Percentiles rank a stretch among this genome's conserved stretches.
Evolutionary conservation across 805 yeast species (phyloP).

Genomic region (Ogataea wickerhamii): DNA sequence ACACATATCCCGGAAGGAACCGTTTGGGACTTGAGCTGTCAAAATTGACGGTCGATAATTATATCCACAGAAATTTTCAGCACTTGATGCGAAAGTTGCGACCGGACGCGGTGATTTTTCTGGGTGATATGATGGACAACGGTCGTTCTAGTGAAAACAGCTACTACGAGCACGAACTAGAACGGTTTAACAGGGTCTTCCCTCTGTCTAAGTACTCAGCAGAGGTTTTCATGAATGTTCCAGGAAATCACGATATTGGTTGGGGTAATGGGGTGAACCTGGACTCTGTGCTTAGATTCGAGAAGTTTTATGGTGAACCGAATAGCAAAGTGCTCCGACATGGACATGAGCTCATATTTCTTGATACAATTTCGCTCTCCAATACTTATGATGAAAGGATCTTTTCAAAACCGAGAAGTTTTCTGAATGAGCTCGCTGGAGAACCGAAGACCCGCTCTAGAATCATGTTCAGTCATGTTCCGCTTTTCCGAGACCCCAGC

Average conservation of each 20-base stretch:
- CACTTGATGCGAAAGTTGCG: slow-evolving; percentile 62
- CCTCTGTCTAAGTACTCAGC: slow-evolving; percentile 44
- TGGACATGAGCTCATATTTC: slow-evolving; percentile 69
- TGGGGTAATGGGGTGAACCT: slow-evolving; percentile 70
- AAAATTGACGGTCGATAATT: slow-evolving; percentile 65
- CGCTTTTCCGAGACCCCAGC: slow-evolving; percentile 67
- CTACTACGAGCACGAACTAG: slow-evolving; percentile 65
- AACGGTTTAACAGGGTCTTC: slow-evolving; percentile 65
- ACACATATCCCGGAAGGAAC: slow-evolving; percentile 75
- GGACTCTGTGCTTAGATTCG: slow-evolving; percentile 58
- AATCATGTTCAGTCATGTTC: slow-evolving; percentile 81
- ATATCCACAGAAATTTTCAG: slow-evolving; percentile 60
- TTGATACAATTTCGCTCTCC: slow-evolving; percentile 83
- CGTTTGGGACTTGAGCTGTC: slow-evolving; percentile 49
- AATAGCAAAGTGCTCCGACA: slow-evolving; percentile 51
- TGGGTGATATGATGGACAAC: slow-evolving; percentile 94
- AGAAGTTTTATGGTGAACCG: slow-evolving; percentile 69
- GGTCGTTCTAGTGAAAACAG: slow-evolving; percentile 76
- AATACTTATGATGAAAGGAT: slow-evolving; percentile 48
- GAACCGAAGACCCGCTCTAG: slow-evolving; percentile 45
- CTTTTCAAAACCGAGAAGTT: slow-evolving; percentile 44
- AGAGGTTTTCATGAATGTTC: slow-evolving; percentile 40
- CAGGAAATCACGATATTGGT: slow-evolving; percentile 98
- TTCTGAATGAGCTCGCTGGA: slow-evolving; percentile 41
- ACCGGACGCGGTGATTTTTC: slow-evolving; percentile 73